Percentiles rank a stretch among this genome's conserved stretches.
phyloP scores from a whole-genome alignment of 345 rosid genomes.

The Hevea brasiliensis region DNA sequence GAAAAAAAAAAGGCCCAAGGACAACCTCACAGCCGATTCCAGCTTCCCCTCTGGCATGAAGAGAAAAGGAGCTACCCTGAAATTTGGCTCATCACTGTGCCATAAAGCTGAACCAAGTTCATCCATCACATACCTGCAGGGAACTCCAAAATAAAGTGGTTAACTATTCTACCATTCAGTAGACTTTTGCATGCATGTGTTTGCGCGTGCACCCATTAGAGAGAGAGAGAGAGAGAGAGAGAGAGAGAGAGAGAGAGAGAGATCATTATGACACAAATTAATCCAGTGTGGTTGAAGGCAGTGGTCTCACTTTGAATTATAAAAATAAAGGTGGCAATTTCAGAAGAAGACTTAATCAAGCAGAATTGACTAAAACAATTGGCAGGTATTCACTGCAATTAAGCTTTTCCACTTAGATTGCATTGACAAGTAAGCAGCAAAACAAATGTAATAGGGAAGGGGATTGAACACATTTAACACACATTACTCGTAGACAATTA shows the following conservation, averaged over 20 bases:
- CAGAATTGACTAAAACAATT: not conserved
- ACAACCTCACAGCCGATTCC: slow-evolving; percentile 85
- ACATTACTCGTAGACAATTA: not conserved
- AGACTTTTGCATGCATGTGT: not conserved
- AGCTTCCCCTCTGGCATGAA: slow-evolving; percentile 83
- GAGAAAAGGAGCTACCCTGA: slow-evolving; percentile 88
- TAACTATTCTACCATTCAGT: not conserved
- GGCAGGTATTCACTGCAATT: not conserved
- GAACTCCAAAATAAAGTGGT: slow-evolving; percentile 13
- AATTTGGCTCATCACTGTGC: slow-evolving; percentile 89
- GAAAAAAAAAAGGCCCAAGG: slow-evolving; percentile 7
- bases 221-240: slow-evolving; percentile 1
- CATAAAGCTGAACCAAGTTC: slow-evolving; percentile 88
- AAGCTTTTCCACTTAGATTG: not conserved
- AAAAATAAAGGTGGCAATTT: too few species aligned
- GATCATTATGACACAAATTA: slow-evolving; percentile 2
- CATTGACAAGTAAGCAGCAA: not conserved
- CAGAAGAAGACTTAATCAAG: not conserved
- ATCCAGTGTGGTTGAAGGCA: not conserved
- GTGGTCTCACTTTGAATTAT: not conserved
- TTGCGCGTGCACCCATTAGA: not conserved
- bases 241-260: not conserved
- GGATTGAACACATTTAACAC: not conserved
- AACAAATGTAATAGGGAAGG: not conserved
- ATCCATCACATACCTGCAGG: slow-evolving; percentile 92